Percentiles rank a stretch among this genome's conserved stretches.
Conservation (phyloP, 306 rosid species). For the Cicer arietinum region DNA sequence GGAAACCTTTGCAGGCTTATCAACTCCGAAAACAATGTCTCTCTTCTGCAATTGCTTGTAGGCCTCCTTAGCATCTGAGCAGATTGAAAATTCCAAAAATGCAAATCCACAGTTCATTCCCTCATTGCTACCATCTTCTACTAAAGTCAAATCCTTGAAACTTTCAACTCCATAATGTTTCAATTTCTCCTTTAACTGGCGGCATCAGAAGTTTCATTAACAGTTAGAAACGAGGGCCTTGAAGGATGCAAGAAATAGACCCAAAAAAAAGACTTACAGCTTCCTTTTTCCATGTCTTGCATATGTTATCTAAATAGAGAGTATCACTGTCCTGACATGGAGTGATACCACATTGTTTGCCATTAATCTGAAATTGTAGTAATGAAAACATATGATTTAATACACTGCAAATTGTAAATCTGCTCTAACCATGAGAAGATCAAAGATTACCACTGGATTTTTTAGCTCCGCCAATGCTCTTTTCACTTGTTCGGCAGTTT, state of each 20-base stretch:
- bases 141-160: constrained; percentile 84
- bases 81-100: constrained; percentile 86
- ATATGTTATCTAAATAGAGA: constrained; percentile 87
- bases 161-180: constrained; percentile 84
- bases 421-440: constrained; percentile 47
- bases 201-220: constrained; percentile 52
- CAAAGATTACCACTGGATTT: constrained; percentile 80
- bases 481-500: constrained; percentile 83
- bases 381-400: constrained; percentile 49
- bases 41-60: constrained; percentile 82
- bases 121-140: constrained; percentile 78
- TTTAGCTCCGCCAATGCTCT: constrained; percentile 82
- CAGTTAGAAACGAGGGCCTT: constrained; percentile 47
- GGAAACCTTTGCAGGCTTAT: constrained; percentile 88
- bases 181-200: constrained; percentile 88
- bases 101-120: constrained; percentile 96
- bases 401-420: constrained; percentile 39
- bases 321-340: constrained; percentile 88
- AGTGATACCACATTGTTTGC: constrained; percentile 92
- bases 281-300: constrained; percentile 93
- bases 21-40: constrained; percentile 92
- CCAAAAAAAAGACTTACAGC: constrained; percentile 71
- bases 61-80: constrained; percentile 89
- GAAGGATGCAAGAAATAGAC: constrained; percentile 37
- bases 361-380: constrained; percentile 86